Conservation (phyloP, 148 eudicot genomes). For the Silene uniflora region DNA sequence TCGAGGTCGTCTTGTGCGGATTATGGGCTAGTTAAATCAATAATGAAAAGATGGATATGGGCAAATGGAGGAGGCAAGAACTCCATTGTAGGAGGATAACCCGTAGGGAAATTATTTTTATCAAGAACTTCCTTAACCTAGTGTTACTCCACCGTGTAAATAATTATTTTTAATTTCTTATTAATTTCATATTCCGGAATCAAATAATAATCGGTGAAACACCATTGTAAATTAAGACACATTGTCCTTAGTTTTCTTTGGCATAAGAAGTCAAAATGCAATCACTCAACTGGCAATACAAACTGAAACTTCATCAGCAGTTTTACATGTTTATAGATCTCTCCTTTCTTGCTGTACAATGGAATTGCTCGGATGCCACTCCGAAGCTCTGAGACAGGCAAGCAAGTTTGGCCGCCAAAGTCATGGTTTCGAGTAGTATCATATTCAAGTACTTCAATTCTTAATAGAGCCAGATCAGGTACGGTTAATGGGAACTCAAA, state of each 20-base stretch:
- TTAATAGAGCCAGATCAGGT: conserved; percentile 56
- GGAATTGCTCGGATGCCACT: conserved; percentile 59
- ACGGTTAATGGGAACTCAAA: conserved; percentile 49
- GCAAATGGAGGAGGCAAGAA: no score
- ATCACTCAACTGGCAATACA: conserved; percentile 4
- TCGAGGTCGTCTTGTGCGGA: no score
- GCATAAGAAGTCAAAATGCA: background rate
- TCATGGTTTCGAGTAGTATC: conserved; percentile 35
- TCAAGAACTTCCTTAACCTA: background rate
- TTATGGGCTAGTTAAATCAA: no score
- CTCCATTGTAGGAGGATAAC: no score
- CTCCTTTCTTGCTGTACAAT: conserved; percentile 38
- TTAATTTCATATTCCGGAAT: background rate
- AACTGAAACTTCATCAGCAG: conserved; percentile 46
- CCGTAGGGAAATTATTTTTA: no score
- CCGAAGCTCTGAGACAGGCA: conserved; percentile 51
- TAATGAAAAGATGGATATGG: no score
- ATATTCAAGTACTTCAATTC: conserved; percentile 47
- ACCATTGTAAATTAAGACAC: background rate
- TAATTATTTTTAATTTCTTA: no score
- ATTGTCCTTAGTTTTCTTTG: background rate
- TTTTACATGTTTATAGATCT: conserved; percentile 38
- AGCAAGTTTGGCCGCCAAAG: conserved; percentile 65
- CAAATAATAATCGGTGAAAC: background rate
- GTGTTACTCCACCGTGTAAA: background rate